Evolutionary conservation across 1,284 basidiomycete species (phyloP).

Genomic region (Ustilago lituana): DNA sequence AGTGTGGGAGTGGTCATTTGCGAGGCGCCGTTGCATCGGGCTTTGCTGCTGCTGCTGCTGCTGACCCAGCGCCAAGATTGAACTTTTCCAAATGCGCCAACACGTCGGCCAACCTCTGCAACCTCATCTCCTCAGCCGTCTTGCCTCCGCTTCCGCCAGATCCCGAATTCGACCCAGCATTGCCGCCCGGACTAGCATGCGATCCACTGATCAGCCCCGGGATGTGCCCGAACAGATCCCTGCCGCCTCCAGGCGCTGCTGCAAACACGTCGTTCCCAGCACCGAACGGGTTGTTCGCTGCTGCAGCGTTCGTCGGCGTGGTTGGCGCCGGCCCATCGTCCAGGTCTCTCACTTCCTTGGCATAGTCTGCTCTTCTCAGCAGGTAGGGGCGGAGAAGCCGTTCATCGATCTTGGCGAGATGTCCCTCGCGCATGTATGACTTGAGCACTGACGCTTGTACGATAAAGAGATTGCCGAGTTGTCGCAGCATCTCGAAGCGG

Average conservation of each 20-base stretch:
- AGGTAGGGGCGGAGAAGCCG: conserved; percentile 89
- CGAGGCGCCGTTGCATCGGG: no score
- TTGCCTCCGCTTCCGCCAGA: conserved; percentile 2
- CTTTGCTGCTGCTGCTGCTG: background rate
- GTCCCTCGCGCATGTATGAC: conserved; percentile 65
- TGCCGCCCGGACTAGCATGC: background rate
- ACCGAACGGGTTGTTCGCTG: conserved; percentile 21
- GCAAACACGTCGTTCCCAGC: conserved; percentile 9
- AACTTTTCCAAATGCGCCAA: conserved; percentile 39
- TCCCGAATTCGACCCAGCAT: background rate
- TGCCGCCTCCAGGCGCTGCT: background rate
- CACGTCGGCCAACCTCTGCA: conserved; percentile 37
- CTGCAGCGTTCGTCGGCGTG: conserved; percentile 12
- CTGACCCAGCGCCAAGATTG: conserved; percentile 7
- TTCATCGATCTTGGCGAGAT: conserved; percentile 82
- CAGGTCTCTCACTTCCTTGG: conserved; percentile 61
- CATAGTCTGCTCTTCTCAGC: conserved; percentile 84
- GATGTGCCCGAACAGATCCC: conserved; percentile 39
- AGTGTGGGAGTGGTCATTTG: no score
- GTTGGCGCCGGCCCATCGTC: conserved; percentile 28
- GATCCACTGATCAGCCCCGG: conserved; percentile 26
- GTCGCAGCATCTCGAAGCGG: conserved; percentile 97
- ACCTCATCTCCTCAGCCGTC: conserved; percentile 19
- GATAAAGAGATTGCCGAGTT: conserved; percentile 90
- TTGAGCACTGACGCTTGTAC: conserved; percentile 64